Base-by-base conservation (phyloP, 306 rosid species). In the Castanopsis chinensis region DNA sequence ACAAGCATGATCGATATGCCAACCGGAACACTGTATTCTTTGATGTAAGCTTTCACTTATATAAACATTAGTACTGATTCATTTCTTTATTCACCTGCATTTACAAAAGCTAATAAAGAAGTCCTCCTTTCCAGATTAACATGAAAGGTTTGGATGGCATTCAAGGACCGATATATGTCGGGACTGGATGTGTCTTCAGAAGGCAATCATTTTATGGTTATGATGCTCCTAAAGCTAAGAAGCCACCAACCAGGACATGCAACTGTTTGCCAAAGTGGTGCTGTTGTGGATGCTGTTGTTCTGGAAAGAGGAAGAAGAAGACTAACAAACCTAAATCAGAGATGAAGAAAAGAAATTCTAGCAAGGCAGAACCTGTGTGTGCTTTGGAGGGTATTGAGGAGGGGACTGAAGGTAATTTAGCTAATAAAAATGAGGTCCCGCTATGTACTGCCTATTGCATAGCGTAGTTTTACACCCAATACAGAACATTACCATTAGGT, bases 101-200 rank as follows among this genome's bases (percentile, higher is more conserved):
- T 11, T 71, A 51, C 25, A 28, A 51, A 75, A 28, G 32, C 20
- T 67, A 32, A 79, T 18, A 69, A 30, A 21, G 10, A 53, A 18
- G 55, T 35, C 73, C 9, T 78, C 1, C 6, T 57, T 79, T 69
- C 35, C 77, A 92, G 97, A 84, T 90, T 41, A 90, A 90, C 79
- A 92, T 90, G 94, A 88, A 88, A 76, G 94, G 93, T 76, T 83
- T 92, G 87, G 97, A 92, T 88, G 94, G 97, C 4, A 83, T 90
- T 51, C 97, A 92, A 92, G 94, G 97, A 57, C 97, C 97, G 65
- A 84, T 85, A 56, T 88, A 85, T 82, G 86, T 90, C 54, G 92
- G 97, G 58, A 85, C 87, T 67, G 91, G 92, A 83, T 92, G 92
- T 78, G 90, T 92, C 53, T 90, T 90, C 67, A 87, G 89, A 84